phyloP scores from a whole-genome alignment of 176 grass and related monocot genomes.

The Aechmea fasciata region DNA sequence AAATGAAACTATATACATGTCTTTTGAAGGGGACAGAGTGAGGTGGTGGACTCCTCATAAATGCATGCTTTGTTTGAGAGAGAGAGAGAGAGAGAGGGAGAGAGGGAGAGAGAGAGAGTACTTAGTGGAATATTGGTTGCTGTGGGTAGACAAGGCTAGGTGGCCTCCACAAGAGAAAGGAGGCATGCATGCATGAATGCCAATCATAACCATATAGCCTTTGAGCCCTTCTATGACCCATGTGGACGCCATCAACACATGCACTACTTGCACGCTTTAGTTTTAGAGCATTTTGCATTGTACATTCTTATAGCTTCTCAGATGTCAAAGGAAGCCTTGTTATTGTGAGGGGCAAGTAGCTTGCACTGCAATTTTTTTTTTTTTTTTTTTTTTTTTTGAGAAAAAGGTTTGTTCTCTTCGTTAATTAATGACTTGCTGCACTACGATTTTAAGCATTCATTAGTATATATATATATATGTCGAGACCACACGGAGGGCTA shows the following conservation, averaged over 20 bases:
- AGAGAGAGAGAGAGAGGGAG: not conserved
- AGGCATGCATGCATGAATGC: conserved; percentile 4
- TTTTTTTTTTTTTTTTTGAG: too few relatives aligned
- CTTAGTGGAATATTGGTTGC: conserved; percentile 1
- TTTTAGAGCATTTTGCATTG: not conserved
- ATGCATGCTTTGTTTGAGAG: not conserved
- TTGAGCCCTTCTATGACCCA: not conserved
- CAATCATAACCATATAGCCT: conserved; percentile 15
- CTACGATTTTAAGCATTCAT: too few relatives aligned
- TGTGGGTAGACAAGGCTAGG: conserved; percentile 4
- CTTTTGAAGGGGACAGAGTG: not conserved
- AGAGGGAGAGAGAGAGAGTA: not conserved
- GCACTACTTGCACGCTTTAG: not conserved
- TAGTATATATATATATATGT: too few relatives aligned
- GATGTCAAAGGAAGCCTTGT: not conserved
- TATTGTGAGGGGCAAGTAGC: too few relatives aligned
- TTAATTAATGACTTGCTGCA: too few relatives aligned
- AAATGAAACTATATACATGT: not conserved
- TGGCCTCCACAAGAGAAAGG: conserved; percentile 7
- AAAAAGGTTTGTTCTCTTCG: too few relatives aligned
- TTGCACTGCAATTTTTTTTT: too few relatives aligned
- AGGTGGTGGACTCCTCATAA: conserved; percentile 7
- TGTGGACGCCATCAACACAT: not conserved
- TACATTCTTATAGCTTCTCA: not conserved
- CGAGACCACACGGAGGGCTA: too few relatives aligned